Evolutionary conservation across 2,329 filamentous ascomycete genomes (phyloP).

Genomic region (Sordariomycetes sp.): DNA sequence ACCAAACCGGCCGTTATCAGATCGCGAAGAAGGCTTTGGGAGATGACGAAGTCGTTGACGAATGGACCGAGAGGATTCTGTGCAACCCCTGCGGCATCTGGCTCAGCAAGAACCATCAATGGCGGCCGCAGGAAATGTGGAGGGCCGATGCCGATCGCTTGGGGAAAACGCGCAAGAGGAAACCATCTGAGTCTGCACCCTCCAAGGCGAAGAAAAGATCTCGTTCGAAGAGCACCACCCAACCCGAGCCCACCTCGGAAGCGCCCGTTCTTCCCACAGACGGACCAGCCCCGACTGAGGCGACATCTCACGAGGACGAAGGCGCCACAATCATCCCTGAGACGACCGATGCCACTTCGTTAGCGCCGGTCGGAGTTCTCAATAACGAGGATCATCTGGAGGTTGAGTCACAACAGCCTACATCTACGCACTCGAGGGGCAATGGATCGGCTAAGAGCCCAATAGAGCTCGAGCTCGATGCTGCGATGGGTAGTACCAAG

Average conservation of each 20-base stretch:
- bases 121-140: conserved; percentile 80
- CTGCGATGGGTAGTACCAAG: conserved; percentile 47
- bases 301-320: too few relatives aligned
- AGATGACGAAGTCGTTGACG: conserved; percentile 51
- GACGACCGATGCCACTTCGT: too few relatives aligned
- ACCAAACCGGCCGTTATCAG: conserved; percentile 58
- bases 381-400: too few relatives aligned
- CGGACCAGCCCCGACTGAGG: too few relatives aligned
- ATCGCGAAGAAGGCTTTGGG: conserved; percentile 68
- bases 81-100: conserved; percentile 97
- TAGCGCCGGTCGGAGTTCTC: too few relatives aligned
- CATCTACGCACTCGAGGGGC: conserved; percentile 44
- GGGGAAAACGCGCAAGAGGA: conserved; percentile 41
- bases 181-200: conserved; percentile 28
- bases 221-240: conserved; percentile 36
- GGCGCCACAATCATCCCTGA: too few relatives aligned
- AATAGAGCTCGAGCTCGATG: conserved; percentile 40
- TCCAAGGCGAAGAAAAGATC: conserved; percentile 34
- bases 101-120: conserved; percentile 79
- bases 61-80: conserved; percentile 64
- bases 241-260: conserved; percentile 41
- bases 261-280: conserved; percentile 38
- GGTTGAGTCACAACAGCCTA: too few relatives aligned
- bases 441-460: conserved; percentile 47
- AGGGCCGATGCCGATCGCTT: conserved; percentile 50